phyloP scores from a whole-genome alignment of 306 rosid species.

The Gleditsia sinensis region DNA sequence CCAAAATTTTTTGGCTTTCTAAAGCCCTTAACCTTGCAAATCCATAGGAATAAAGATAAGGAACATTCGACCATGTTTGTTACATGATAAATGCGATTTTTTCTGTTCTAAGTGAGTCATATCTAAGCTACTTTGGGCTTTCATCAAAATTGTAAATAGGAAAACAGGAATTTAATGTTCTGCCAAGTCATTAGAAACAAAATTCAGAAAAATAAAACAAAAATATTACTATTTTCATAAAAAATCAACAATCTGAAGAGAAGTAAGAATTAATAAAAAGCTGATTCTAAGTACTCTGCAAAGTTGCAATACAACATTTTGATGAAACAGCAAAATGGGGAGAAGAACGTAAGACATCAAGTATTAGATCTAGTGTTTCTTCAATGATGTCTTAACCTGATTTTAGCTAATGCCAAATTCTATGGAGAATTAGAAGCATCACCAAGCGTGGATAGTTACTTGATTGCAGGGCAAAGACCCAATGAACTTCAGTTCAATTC shows the following conservation, averaged over 20 bases:
- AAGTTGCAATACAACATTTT: background rate
- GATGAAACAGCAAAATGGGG: background rate
- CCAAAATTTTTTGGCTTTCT: no score
- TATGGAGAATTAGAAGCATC: constrained; percentile 7
- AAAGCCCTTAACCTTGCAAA: background rate
- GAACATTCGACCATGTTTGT: background rate
- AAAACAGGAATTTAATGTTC: background rate
- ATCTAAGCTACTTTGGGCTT: background rate
- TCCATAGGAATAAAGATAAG: background rate
- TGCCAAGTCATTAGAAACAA: background rate
- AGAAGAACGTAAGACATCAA: background rate
- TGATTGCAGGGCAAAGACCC: background rate
- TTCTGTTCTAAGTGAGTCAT: background rate
- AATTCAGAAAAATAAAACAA: background rate
- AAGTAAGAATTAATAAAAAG: background rate
- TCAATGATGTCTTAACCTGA: background rate
- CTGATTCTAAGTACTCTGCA: background rate
- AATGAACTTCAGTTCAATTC: constrained; percentile 1
- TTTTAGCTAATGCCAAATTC: background rate
- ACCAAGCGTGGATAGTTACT: background rate
- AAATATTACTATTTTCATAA: background rate
- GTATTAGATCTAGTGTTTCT: constrained; percentile 7
- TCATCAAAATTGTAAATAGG: background rate
- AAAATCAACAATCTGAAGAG: background rate
- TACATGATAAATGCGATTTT: background rate